These are phyloP conservation scores for Boletus barrowsii DNA, from an alignment of 768 basidiomycete species.

Conservation along the genomic window DNA sequence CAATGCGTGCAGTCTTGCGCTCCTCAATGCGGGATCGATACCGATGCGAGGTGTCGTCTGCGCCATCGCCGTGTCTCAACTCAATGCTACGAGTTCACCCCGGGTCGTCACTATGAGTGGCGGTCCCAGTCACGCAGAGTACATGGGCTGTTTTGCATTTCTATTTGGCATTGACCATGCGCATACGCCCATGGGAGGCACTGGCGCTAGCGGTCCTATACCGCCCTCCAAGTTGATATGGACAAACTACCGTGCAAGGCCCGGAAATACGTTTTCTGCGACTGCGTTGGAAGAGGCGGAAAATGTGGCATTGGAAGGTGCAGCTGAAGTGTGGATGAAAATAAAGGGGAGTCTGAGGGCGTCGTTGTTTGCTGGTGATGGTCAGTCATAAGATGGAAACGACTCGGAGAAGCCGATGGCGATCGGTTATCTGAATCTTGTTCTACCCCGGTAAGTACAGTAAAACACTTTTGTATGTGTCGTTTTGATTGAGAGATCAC, in stretches of 20 bases:
- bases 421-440: background rate
- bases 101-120: slow-evolving; percentile 46
- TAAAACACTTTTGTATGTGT: background rate
- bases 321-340: slow-evolving; percentile 42
- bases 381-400: slow-evolving; percentile 33
- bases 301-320: slow-evolving; percentile 47
- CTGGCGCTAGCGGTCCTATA: background rate
- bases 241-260: slow-evolving; percentile 19
- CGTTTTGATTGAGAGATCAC: background rate
- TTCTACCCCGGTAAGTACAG: no score
- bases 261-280: slow-evolving; percentile 35
- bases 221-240: slow-evolving; percentile 30
- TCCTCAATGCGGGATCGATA: slow-evolving; percentile 66
- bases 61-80: slow-evolving; percentile 56
- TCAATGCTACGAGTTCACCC: slow-evolving; percentile 11
- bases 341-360: slow-evolving; percentile 44
- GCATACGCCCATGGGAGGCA: background rate
- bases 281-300: slow-evolving; percentile 43
- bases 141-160: slow-evolving; percentile 70
- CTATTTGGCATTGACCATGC: slow-evolving; percentile 34
- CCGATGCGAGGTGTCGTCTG: slow-evolving; percentile 75
- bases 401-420: slow-evolving; percentile 12
- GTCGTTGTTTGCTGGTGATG: slow-evolving; percentile 20
- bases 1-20: slow-evolving; percentile 67
- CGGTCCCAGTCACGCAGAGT: slow-evolving; percentile 29